Conservation (phyloP, 805 yeast genomes). For the Saccharomycopsis vini region DNA sequence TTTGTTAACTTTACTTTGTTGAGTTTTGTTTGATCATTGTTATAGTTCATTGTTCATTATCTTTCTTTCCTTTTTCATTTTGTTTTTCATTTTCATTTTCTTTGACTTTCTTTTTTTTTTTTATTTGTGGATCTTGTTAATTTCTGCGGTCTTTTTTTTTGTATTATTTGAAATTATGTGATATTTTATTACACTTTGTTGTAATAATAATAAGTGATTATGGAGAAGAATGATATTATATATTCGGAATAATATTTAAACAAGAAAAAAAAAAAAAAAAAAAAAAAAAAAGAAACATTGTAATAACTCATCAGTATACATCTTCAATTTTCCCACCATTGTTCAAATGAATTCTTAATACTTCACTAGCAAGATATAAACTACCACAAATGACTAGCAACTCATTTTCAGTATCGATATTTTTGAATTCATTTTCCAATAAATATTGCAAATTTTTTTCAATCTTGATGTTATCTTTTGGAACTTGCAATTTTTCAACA, state of each 20-base stretch:
- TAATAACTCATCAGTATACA: neutral
- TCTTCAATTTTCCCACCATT: neutral
- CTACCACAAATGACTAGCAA: constrained; percentile 58
- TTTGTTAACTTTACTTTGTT: no score
- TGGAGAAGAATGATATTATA: no score
- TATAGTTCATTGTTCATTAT: neutral
- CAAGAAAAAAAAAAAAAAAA: no score
- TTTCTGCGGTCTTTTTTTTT: neutral
- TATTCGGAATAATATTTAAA: no score
- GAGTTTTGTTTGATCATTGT: neutral
- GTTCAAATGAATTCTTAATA: constrained; percentile 31
- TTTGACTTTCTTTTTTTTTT: neutral
- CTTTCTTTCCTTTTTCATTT: neutral
- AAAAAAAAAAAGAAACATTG: no score
- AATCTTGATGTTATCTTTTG: constrained; percentile 21
- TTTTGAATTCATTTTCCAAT: constrained; percentile 22
- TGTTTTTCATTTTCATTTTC: neutral
- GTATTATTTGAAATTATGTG: neutral
- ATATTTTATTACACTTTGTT: no score
- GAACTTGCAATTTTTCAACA: constrained; percentile 15
- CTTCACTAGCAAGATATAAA: constrained; percentile 55
- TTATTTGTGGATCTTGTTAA: neutral
- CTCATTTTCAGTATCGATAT: neutral
- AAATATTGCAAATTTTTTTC: constrained; percentile 24
- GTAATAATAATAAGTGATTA: no score